Conservation (phyloP, 495 filamentous ascomycete genomes). For the Elasticomyces elasticus region DNA sequence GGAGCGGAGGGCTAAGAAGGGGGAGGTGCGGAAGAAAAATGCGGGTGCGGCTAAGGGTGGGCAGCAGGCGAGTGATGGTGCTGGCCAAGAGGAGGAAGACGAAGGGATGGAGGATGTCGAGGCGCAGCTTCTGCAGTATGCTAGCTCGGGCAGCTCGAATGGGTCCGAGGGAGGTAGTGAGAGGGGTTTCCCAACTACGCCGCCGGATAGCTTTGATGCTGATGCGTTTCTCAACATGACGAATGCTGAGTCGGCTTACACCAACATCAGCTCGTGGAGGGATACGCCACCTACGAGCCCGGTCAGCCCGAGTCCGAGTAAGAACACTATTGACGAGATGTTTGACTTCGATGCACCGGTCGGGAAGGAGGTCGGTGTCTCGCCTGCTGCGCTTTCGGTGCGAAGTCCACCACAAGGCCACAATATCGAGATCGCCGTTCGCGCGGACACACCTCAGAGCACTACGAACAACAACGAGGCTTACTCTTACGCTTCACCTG, state of each 20-base stretch:
- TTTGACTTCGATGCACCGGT: constrained; percentile 2
- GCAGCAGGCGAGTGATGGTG: not conserved
- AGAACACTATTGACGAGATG: constrained; percentile 1
- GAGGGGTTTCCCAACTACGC: constrained; percentile 14
- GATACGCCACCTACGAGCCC: constrained; percentile 19
- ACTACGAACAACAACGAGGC: not conserved
- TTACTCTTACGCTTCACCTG: not conserved
- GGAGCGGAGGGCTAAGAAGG: constrained; percentile 27
- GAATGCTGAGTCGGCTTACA: not conserved
- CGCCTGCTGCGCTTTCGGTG: constrained; percentile 5
- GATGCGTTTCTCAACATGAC: constrained; percentile 17
- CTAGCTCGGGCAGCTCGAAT: constrained; percentile 16
- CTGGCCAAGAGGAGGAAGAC: not conserved
- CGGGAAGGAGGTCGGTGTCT: not conserved
- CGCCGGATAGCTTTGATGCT: constrained; percentile 17
- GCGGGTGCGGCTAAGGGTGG: not conserved
- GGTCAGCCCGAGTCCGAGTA: not conserved
- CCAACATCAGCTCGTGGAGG: constrained; percentile 1
- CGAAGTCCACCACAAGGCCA: not conserved
- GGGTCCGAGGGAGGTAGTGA: constrained; percentile 9
- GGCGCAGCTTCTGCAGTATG: constrained; percentile 13
- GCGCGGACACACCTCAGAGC: not conserved
- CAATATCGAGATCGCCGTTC: not conserved
- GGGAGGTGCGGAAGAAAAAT: constrained; percentile 22
- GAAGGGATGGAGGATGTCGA: not conserved